Conservation (phyloP, 768 basidiomycete genomes). For the Termitomyces sp. region DNA sequence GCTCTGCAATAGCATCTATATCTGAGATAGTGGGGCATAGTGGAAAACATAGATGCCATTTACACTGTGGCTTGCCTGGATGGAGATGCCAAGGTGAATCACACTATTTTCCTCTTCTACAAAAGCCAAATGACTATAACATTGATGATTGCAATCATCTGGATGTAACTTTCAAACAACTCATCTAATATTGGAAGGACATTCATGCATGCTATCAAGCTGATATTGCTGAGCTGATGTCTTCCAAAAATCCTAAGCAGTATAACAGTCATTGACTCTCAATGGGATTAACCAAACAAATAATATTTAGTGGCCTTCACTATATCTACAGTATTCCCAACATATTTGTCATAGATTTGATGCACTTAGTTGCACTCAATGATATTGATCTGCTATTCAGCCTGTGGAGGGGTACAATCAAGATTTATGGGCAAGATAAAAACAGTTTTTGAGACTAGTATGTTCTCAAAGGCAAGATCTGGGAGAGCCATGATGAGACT, state of each 20-base stretch:
- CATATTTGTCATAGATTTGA: slow-evolving; percentile 35
- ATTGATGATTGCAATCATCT: slow-evolving; percentile 20
- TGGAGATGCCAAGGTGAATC: slow-evolving; percentile 15
- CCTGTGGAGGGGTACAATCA: slow-evolving; percentile 28
- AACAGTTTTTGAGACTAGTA: slow-evolving; percentile 1
- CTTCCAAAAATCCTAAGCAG: too few species aligned
- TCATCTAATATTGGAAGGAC: background rate
- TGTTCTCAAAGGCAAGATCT: slow-evolving; percentile 3
- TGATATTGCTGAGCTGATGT: slow-evolving; percentile 21
- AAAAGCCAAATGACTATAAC: slow-evolving; percentile 20
- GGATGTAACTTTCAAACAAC: slow-evolving; percentile 17
- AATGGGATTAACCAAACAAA: background rate
- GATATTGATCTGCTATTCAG: slow-evolving; percentile 35
- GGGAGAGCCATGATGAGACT: slow-evolving; percentile 8
- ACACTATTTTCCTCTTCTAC: slow-evolving; percentile 29
- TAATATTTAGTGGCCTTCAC: slow-evolving; percentile 31
- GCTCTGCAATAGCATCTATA: slow-evolving; percentile 23
- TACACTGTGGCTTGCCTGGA: slow-evolving; percentile 26
- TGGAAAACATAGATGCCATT: slow-evolving; percentile 30
- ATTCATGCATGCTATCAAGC: background rate
- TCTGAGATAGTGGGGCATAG: slow-evolving; percentile 29
- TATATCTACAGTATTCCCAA: slow-evolving; percentile 24
- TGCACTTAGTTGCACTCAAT: slow-evolving; percentile 34
- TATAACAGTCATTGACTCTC: background rate
- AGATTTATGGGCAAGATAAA: slow-evolving; percentile 18